These are phyloP conservation scores for Botrytis aclada DNA, from an alignment of 2,329 filamentous ascomycete genomes.

Conservation along the genomic window DNA sequence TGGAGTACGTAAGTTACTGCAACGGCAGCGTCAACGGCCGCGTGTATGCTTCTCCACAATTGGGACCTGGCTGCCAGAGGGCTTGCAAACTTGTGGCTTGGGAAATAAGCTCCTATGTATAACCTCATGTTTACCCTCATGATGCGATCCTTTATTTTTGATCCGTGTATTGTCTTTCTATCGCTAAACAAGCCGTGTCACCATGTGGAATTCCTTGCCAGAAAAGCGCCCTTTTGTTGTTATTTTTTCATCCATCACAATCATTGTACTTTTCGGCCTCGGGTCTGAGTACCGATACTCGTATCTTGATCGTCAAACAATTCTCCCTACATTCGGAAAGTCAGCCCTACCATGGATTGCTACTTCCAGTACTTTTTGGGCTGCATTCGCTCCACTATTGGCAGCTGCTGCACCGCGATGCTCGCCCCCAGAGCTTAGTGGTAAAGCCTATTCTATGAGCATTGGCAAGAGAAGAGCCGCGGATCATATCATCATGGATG, in stretches of 20 bases:
- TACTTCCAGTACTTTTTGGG: conserved; percentile 24
- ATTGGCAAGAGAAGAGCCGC: background rate
- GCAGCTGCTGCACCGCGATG: conserved; percentile 25
- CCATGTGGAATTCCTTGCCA: background rate
- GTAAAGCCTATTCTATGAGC: conserved; percentile 14
- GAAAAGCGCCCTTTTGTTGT: background rate
- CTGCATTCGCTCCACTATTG: conserved; percentile 24
- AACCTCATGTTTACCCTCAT: background rate
- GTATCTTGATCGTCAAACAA: background rate
- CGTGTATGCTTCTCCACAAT: conserved; percentile 1
- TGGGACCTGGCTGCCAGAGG: background rate
- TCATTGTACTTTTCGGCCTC: conserved; percentile 4
- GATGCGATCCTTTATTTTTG: background rate
- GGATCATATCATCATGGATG: conserved; percentile 10
- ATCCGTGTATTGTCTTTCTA: background rate
- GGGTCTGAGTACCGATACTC: conserved; percentile 2
- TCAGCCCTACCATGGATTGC: background rate
- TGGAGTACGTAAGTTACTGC: background rate
- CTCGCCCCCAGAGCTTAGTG: conserved; percentile 15
- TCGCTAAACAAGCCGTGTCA: background rate
- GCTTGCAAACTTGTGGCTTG: background rate
- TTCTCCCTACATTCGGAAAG: background rate
- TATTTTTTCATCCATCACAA: background rate
- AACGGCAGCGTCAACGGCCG: background rate
- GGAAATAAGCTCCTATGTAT: background rate